Percentiles rank a stretch among this genome's conserved stretches.
Evolutionary conservation across 1,284 basidiomycete genomes (phyloP).

Genomic region (Austroboletus novae-zelandiae): DNA sequence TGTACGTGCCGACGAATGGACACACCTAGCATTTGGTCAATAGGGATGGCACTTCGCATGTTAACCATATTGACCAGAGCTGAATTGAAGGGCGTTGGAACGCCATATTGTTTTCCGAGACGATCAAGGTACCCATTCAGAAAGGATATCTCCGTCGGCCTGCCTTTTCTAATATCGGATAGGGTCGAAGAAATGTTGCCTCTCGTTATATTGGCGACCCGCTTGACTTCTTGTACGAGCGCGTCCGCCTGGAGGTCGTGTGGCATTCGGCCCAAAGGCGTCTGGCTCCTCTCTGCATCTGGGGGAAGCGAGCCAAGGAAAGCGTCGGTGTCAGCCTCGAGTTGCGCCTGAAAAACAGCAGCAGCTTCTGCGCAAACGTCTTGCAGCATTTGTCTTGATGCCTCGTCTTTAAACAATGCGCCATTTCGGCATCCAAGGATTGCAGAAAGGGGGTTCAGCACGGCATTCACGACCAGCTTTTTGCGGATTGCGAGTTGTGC

Average conservation of each 20-base stretch:
- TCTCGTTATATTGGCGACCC: constrained; percentile 55
- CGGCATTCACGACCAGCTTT: constrained; percentile 84
- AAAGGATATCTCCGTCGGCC: constrained; percentile 74
- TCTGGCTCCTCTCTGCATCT: constrained; percentile 27
- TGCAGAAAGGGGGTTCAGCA: constrained; percentile 88
- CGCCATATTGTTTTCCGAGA: constrained; percentile 60
- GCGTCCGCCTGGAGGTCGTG: constrained; percentile 36
- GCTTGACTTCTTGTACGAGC: constrained; percentile 51
- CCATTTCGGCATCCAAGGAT: constrained; percentile 83
- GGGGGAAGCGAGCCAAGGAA: constrained; percentile 35
- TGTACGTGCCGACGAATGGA: neutral
- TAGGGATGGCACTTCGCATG: constrained; percentile 42
- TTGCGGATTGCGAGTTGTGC: constrained; percentile 74
- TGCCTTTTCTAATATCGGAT: constrained; percentile 59
- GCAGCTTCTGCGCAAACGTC: constrained; percentile 63
- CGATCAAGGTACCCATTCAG: constrained; percentile 84
- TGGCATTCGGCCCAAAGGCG: constrained; percentile 43
- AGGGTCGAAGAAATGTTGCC: constrained; percentile 81
- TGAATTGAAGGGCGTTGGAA: constrained; percentile 64
- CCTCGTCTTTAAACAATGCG: constrained; percentile 50
- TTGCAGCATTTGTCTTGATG: constrained; percentile 44
- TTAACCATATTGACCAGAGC: constrained; percentile 63
- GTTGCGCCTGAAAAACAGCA: constrained; percentile 51
- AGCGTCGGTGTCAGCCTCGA: constrained; percentile 42
- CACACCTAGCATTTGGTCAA: constrained; percentile 41